Evolutionary conservation across 768 basidiomycete species (phyloP).

Genomic region (Boletus speciosus): DNA sequence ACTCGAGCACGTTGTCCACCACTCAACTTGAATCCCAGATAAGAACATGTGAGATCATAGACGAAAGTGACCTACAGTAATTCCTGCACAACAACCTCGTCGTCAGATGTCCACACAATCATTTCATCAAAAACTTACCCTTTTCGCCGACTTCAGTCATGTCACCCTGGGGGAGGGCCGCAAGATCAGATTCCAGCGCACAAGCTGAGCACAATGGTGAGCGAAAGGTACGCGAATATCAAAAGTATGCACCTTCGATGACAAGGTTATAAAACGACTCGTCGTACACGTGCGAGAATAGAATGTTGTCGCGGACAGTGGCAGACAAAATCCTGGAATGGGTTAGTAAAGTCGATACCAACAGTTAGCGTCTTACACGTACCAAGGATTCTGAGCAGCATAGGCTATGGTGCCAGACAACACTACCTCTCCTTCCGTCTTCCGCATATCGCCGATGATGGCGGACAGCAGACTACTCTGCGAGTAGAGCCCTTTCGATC

Average conservation of each 20-base stretch:
- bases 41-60: constrained; percentile 12
- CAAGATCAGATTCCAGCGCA: constrained; percentile 78
- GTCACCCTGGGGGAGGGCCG: constrained; percentile 77
- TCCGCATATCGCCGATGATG: constrained; percentile 84
- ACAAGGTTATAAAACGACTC: constrained; percentile 80
- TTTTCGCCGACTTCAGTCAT: constrained; percentile 84
- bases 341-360: neutral
- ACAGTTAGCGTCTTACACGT: constrained; percentile 10
- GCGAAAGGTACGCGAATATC: neutral
- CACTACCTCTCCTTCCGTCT: constrained; percentile 66
- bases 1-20: constrained; percentile 85
- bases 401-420: constrained; percentile 74
- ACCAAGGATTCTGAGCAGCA: constrained; percentile 87
- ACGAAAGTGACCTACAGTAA: constrained; percentile 45
- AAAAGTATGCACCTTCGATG: constrained; percentile 54
- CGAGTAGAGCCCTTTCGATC: neutral
- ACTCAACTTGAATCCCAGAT: constrained; percentile 47
- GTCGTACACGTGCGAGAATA: constrained; percentile 89
- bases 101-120: neutral
- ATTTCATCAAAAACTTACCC: constrained; percentile 37
- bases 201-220: constrained; percentile 50
- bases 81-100: constrained; percentile 33
- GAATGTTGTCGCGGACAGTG: constrained; percentile 84
- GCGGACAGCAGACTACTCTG: constrained; percentile 75
- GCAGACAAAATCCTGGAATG: constrained; percentile 72